These are phyloP conservation scores for sunflower (Helianthus annuus) DNA, from an alignment of 129 eudicot species.

Conservation along the genomic window DNA sequence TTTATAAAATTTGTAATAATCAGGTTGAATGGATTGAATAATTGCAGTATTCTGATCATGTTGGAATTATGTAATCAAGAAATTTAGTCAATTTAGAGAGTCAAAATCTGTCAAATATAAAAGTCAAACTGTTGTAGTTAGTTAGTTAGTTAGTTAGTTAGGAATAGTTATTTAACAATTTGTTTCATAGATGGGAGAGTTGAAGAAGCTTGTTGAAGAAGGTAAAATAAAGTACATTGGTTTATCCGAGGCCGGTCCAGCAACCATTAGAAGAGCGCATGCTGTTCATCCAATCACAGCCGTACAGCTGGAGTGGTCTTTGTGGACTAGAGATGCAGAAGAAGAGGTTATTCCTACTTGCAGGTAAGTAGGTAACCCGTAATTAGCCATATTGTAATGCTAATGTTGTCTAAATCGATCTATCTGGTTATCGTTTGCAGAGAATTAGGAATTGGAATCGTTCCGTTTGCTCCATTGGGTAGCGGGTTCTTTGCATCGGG, in stretches of 20 bases:
- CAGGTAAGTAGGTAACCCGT: conserved; percentile 64
- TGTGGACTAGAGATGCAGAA: conserved; percentile 71
- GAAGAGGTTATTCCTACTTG: conserved; percentile 63
- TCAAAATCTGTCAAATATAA: no score
- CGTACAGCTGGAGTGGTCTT: conserved; percentile 68
- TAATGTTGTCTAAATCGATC: background rate
- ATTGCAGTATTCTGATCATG: no score
- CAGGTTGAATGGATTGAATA: no score
- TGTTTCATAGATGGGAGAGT: conserved; percentile 61
- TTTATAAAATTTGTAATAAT: no score
- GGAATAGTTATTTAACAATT: no score
- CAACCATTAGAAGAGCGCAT: conserved; percentile 70
- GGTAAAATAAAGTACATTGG: conserved; percentile 66
- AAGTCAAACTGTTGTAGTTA: no score
- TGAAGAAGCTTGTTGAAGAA: conserved; percentile 68
- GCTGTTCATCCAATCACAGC: conserved; percentile 73
- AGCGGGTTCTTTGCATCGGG: conserved; percentile 58
- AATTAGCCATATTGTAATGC: background rate
- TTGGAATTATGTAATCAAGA: no score
- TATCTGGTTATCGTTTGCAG: conserved; percentile 21
- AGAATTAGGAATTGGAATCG: conserved; percentile 77
- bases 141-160: no score
- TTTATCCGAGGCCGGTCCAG: conserved; percentile 58
- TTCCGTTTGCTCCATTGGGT: conserved; percentile 62
- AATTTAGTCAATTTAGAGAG: no score